Conservation (phyloP, 371 early-diverging fungal species). For the Actinomortierella ambigua region DNA sequence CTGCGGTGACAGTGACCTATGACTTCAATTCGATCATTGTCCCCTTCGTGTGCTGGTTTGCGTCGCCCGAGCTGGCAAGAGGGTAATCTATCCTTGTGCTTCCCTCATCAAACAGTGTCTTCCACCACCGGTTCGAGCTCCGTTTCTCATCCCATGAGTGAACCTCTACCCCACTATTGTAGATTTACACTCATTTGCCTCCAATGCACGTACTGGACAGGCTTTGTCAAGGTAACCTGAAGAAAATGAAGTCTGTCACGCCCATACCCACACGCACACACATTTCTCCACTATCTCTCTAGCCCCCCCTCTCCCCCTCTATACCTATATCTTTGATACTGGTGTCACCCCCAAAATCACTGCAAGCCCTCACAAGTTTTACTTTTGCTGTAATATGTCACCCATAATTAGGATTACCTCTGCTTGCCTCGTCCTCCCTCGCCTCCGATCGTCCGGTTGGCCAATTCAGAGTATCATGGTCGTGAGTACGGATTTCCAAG, state of each 20-base stretch:
- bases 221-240: slow-evolving; percentile 64
- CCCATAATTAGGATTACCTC: slow-evolving; percentile 78
- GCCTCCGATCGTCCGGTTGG: slow-evolving; percentile 70
- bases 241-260: too few species aligned
- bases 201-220: slow-evolving; percentile 70
- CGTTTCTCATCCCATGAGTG: too few species aligned
- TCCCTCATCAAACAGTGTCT: too few species aligned
- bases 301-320: too few species aligned
- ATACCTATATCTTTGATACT: too few species aligned
- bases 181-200: slow-evolving; percentile 52
- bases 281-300: too few species aligned
- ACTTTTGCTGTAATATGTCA: too few species aligned
- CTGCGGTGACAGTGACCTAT: slow-evolving; percentile 73
- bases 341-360: too few species aligned
- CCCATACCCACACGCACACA: too few species aligned
- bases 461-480: slow-evolving; percentile 37
- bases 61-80: slow-evolving; percentile 58
- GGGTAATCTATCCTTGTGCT: slow-evolving; percentile 42
- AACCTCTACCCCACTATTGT: neutral
- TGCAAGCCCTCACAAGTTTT: too few species aligned
- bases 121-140: too few species aligned
- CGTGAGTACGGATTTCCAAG: slow-evolving; percentile 86
- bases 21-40: slow-evolving; percentile 74
- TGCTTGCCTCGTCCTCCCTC: slow-evolving; percentile 77
- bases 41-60: slow-evolving; percentile 77